Evolutionary conservation across 768 basidiomycete genomes (phyloP).

Genomic region (Leccinum broughii): DNA sequence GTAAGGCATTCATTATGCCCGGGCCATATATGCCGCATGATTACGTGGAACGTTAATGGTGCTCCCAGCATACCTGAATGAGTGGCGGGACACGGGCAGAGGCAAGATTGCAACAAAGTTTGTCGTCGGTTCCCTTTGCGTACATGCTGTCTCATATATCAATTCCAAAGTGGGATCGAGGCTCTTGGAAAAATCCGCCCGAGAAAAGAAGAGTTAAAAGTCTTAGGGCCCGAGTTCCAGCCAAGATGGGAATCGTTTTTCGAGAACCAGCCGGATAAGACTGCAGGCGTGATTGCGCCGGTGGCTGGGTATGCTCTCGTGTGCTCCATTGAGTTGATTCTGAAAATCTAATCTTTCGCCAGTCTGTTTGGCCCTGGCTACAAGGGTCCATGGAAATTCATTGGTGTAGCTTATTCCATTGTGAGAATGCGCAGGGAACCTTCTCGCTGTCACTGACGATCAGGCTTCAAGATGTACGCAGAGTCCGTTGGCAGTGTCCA

Average conservation of each 20-base stretch:
- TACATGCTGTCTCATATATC: not conserved
- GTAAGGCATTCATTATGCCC: not conserved
- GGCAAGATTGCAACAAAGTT: not conserved
- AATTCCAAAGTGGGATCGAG: not conserved
- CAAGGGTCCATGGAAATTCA: not conserved
- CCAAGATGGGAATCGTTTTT: constrained; percentile 1
- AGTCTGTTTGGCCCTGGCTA: not conserved
- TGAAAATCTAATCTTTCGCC: not conserved
- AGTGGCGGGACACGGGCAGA: not conserved
- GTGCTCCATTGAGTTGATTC: not conserved
- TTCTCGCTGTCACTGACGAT: constrained; percentile 19
- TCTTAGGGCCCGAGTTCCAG: not conserved
- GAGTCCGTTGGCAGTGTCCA: constrained; percentile 46
- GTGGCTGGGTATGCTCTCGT: not conserved
- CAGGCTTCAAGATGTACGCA: constrained; percentile 38
- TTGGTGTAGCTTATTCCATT: not conserved
- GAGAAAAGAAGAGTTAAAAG: not conserved
- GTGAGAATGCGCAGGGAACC: not conserved
- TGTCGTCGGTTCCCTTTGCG: not conserved
- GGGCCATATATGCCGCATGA: not conserved
- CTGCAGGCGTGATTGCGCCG: not conserved
- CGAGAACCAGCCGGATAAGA: not conserved
- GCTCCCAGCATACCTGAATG: not conserved
- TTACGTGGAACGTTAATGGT: not conserved
- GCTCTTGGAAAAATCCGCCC: not conserved